phyloP scores from a whole-genome alignment of 306 rosid species.

The Cicer chorassanicum region DNA sequence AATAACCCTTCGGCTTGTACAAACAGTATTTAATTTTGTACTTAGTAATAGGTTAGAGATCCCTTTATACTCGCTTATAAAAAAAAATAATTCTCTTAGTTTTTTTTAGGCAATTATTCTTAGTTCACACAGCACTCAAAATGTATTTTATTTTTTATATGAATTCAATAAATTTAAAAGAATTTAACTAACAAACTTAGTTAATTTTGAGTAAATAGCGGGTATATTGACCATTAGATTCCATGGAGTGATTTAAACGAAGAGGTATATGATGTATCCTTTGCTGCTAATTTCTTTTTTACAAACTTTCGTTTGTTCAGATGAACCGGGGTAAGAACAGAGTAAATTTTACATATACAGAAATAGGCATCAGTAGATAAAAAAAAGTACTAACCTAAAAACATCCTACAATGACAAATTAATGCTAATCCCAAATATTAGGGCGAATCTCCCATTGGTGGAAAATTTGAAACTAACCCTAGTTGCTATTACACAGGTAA shows the following conservation, averaged over 20 bases:
- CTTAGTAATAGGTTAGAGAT: too few species aligned
- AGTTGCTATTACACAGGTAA: slow-evolving; percentile 3
- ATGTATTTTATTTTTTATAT: too few species aligned
- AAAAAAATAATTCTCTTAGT: too few species aligned
- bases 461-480: slow-evolving; percentile 38
- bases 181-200: too few species aligned
- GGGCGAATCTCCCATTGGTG: slow-evolving; percentile 19
- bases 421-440: slow-evolving; percentile 29
- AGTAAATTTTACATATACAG: slow-evolving; percentile 28
- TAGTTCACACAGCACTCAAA: too few species aligned
- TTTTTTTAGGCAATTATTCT: too few species aligned
- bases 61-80: too few species aligned
- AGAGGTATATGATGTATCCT: background rate
- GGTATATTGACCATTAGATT: background rate
- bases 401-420: slow-evolving; percentile 7
- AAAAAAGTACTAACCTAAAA: slow-evolving; percentile 9
- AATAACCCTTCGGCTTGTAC: too few species aligned
- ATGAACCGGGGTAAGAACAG: background rate
- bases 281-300: background rate
- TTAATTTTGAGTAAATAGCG: too few species aligned
- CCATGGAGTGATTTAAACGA: background rate
- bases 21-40: too few species aligned
- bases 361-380: background rate
- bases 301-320: slow-evolving; percentile 13
- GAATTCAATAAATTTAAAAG: too few species aligned